Conservation (phyloP, 257 asterid genomes). For the Petunia axillaris region DNA sequence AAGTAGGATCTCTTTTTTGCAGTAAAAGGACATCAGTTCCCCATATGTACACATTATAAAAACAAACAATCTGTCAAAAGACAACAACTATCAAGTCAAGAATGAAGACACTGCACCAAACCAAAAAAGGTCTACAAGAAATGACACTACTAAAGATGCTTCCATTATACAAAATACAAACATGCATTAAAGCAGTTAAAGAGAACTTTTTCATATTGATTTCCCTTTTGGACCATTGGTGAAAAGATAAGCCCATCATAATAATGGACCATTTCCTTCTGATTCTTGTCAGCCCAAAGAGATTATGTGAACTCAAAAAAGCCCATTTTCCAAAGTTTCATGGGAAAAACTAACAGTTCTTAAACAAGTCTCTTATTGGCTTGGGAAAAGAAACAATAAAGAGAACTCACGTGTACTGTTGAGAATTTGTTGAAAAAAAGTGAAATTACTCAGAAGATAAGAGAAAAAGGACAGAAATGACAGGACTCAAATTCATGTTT, state of each 20-base stretch:
- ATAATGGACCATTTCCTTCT: neutral
- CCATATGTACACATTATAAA: neutral
- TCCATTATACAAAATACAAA: slow-evolving; percentile 8
- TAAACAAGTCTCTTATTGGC: neutral
- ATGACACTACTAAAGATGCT: slow-evolving; percentile 8
- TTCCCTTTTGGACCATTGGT: neutral
- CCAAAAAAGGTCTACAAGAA: neutral
- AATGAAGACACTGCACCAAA: neutral
- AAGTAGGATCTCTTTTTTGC: neutral
- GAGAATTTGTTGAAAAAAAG: neutral
- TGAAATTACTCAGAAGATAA: neutral
- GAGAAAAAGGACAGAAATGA: neutral
- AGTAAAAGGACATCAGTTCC: neutral
- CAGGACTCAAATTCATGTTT: slow-evolving; percentile 14
- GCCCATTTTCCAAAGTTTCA: slow-evolving; percentile 11
- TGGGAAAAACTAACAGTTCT: neutral
- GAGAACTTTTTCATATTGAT: slow-evolving; percentile 20
- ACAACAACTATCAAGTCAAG: slow-evolving; percentile 10
- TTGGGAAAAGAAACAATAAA: slow-evolving; percentile 18
- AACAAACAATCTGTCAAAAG: neutral
- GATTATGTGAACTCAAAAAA: neutral
- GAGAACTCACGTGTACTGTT: neutral
- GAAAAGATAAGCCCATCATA: neutral
- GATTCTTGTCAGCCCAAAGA: slow-evolving; percentile 20
- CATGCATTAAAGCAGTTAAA: neutral